A percentile compares a stretch with the other conserved stretches of the same genome.
These are phyloP conservation scores for Nigrospora sphaerica DNA, from an alignment of 2,329 filamentous ascomycete species.

Conservation along the genomic window DNA sequence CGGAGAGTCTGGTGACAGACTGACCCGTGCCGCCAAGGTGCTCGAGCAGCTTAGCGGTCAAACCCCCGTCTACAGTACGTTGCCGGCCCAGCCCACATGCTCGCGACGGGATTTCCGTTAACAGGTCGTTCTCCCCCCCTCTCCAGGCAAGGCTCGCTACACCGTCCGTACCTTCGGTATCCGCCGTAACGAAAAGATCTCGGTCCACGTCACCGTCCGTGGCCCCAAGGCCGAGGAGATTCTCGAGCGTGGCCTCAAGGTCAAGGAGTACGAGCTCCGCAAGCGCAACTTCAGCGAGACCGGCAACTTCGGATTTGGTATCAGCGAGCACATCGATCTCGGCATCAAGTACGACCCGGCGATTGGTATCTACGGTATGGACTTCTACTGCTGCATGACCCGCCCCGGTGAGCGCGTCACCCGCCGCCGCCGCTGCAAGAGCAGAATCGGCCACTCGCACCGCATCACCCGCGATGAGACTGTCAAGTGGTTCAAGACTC, in stretches of 20 bases:
- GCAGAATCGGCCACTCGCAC: constrained; percentile 80
- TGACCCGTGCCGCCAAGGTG: constrained; percentile 99
- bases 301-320: constrained; percentile 99
- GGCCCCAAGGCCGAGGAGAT: constrained; percentile 99
- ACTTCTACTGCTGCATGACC: constrained; percentile 99
- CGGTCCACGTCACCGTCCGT: constrained; percentile 98
- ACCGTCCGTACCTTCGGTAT: constrained; percentile 99
- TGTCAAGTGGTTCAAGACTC: constrained; percentile 86
- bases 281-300: constrained; percentile 99
- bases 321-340: constrained; percentile 99
- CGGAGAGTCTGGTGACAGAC: constrained; percentile 99
- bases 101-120: not conserved
- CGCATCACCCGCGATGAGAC: constrained; percentile 92
- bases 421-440: constrained; percentile 86
- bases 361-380: constrained; percentile 99
- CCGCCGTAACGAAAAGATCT: constrained; percentile 99
- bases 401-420: constrained; percentile 96
- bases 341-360: constrained; percentile 99
- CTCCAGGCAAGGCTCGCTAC: constrained; percentile 94
- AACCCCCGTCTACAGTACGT: constrained; percentile 97
- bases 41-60: constrained; percentile 99
- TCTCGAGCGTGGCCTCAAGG: constrained; percentile 99
- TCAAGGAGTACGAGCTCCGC: constrained; percentile 99
- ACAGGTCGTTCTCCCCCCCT: constrained; percentile 6
- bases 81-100: not conserved